Evolutionary conservation across 768 basidiomycete species (phyloP).

Genomic region (Tulasnella calospora): DNA sequence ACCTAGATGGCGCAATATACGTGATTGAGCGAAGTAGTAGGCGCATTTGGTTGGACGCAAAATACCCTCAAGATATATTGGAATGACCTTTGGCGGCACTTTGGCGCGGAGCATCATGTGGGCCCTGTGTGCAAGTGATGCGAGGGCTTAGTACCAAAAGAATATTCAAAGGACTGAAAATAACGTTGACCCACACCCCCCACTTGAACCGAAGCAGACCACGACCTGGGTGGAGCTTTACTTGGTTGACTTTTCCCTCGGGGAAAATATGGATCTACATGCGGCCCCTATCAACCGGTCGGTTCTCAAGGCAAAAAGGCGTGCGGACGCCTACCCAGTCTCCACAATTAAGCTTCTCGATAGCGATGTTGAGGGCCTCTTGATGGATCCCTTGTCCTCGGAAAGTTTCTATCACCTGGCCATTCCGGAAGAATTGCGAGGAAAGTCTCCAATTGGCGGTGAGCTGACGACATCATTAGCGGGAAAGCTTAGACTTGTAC

Average conservation of each 20-base stretch:
- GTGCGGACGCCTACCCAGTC: slow-evolving; percentile 62
- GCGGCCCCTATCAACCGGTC: not conserved
- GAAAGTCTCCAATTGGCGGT: slow-evolving; percentile 55
- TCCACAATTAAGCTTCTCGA: slow-evolving; percentile 72
- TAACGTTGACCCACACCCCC: slow-evolving; percentile 69
- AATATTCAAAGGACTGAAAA: not conserved
- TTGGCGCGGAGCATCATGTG: slow-evolving; percentile 71
- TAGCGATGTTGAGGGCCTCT: slow-evolving; percentile 76
- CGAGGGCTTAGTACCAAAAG: not conserved
- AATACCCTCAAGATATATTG: slow-evolving; percentile 89
- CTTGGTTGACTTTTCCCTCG: slow-evolving; percentile 84
- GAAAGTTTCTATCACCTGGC: slow-evolving; percentile 89
- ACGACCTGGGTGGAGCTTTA: slow-evolving; percentile 32
- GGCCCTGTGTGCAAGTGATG: slow-evolving; percentile 47
- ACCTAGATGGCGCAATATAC: slow-evolving; percentile 39
- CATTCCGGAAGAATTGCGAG: slow-evolving; percentile 78
- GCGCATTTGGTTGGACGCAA: slow-evolving; percentile 1
- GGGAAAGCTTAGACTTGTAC: slow-evolving; percentile 35
- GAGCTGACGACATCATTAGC: slow-evolving; percentile 24
- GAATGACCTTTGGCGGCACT: slow-evolving; percentile 72
- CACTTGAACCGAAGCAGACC: slow-evolving; percentile 80
- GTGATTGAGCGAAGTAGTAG: not conserved
- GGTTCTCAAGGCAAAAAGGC: not conserved
- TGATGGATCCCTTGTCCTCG: slow-evolving; percentile 88
- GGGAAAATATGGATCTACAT: slow-evolving; percentile 80